Percentiles rank a stretch among this genome's conserved stretches.
Conservation (phyloP, 305 asterid genomes). For the Solanum hybrid region DNA sequence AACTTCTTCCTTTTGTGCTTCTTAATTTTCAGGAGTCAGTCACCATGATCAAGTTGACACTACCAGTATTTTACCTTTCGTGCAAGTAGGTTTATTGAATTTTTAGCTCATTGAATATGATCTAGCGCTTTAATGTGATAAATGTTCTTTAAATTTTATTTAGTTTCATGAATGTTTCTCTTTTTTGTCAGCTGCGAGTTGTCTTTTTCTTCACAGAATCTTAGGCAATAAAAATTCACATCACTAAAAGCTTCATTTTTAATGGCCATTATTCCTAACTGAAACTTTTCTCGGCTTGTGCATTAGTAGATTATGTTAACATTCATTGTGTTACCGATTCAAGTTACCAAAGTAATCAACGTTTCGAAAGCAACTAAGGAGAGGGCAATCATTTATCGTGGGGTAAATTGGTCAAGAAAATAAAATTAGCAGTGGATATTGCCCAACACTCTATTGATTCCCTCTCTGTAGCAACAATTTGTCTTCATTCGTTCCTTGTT, state of each 20-base stretch:
- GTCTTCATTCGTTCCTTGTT: neutral
- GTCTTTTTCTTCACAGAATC: neutral
- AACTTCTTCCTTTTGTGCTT: neutral
- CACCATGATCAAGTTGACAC: slow-evolving; percentile 85
- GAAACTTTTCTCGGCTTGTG: neutral
- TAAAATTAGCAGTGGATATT: neutral
- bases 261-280: neutral
- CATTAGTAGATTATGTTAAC: neutral
- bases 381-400: neutral
- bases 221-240: neutral
- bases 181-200: neutral
- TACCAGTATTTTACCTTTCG: slow-evolving; percentile 47
- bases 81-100: slow-evolving; percentile 45
- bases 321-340: neutral
- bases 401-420: neutral
- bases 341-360: neutral
- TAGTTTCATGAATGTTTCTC: neutral
- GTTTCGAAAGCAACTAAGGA: neutral
- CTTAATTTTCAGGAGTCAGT: slow-evolving; percentile 66
- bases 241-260: neutral
- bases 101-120: neutral
- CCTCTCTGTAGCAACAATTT: neutral
- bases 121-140: neutral
- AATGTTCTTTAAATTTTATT: neutral
- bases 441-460: neutral